Conservation (phyloP, 2,329 filamentous ascomycete species). For the Cytospora mali region DNA sequence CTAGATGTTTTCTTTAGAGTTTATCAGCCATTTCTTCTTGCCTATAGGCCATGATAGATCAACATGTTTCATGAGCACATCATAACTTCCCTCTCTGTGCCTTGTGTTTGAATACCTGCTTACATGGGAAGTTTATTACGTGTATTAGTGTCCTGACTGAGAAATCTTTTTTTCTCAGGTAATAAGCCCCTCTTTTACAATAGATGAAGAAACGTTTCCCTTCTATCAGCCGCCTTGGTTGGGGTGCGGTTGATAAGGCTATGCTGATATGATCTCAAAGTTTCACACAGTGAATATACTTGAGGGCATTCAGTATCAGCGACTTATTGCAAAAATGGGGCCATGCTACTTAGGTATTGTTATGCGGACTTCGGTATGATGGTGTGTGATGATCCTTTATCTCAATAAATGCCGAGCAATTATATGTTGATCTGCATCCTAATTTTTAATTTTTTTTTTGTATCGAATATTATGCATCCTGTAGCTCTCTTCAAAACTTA, state of each 20-base stretch:
- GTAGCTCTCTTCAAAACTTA: background rate
- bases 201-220: background rate
- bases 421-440: no score
- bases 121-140: no score
- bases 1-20: constrained; percentile 6
- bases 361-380: background rate
- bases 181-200: background rate
- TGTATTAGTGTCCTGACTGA: no score
- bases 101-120: background rate
- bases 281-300: constrained; percentile 3
- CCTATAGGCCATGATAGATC: background rate
- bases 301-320: background rate
- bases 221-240: constrained; percentile 1
- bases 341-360: background rate
- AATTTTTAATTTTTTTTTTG: no score
- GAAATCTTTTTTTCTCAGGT: no score
- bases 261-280: background rate
- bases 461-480: constrained; percentile 5
- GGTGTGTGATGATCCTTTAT: background rate
- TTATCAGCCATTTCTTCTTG: background rate
- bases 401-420: no score
- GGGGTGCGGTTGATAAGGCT: background rate
- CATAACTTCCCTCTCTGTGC: background rate
- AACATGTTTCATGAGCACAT: background rate
- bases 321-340: background rate